Conservation (phyloP, 2,329 filamentous ascomycete genomes). For the Thermothelomyces thermophilus region DNA sequence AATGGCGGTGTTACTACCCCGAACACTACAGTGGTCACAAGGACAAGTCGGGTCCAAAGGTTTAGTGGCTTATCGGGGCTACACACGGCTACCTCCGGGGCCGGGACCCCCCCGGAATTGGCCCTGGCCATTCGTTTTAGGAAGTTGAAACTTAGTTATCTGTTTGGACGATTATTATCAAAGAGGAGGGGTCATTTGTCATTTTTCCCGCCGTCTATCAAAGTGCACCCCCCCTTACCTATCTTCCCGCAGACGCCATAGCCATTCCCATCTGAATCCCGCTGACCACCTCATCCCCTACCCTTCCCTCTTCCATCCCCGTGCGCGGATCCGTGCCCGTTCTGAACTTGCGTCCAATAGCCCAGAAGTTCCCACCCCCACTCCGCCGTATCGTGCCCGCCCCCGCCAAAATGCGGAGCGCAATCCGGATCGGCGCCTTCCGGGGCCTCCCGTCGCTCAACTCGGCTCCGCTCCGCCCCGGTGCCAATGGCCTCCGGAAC, state of each 20-base stretch:
- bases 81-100: slow-evolving; percentile 19
- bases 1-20: slow-evolving; percentile 9
- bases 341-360: no score
- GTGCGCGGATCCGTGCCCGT: no score
- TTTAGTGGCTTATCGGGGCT: slow-evolving; percentile 9
- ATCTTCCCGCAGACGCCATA: no score
- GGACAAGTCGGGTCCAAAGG: neutral
- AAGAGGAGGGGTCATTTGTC: no score
- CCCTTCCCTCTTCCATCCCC: no score
- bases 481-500: neutral
- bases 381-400: neutral
- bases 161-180: neutral
- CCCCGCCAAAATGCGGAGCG: slow-evolving; percentile 7
- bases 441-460: slow-evolving; percentile 1
- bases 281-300: no score
- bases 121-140: neutral
- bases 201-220: no score
- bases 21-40: slow-evolving; percentile 14
- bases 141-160: neutral
- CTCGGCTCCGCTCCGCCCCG: neutral
- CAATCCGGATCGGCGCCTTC: slow-evolving; percentile 10
- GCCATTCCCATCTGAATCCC: no score
- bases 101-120: slow-evolving; percentile 14
- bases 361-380: no score
- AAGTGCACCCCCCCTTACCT: no score